Percentiles rank a stretch among this genome's conserved stretches.
phyloP scores from a whole-genome alignment of 73 alveolate genomes.

The Uronychia binucleata region DNA sequence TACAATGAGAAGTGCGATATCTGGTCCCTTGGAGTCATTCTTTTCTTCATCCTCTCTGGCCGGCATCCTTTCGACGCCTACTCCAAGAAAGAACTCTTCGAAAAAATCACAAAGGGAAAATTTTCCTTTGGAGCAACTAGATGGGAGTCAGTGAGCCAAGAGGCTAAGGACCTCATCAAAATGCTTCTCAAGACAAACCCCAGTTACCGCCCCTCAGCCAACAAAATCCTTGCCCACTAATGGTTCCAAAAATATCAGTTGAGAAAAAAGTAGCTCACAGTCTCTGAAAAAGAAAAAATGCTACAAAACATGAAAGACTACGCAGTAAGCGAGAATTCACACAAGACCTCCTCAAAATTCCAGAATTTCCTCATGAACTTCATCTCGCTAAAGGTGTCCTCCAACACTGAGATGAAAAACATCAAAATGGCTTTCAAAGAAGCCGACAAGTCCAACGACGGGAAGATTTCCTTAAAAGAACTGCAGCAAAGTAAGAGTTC shows the following conservation, averaged over 20 bases:
- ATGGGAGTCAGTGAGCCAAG: background rate
- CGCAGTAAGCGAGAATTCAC: background rate
- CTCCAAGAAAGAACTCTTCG: conserved; percentile 72
- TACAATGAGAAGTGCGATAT: conserved; percentile 63
- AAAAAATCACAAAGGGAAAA: conserved; percentile 13
- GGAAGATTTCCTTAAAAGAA: background rate
- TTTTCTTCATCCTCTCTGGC: conserved; percentile 69
- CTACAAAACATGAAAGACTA: no score
- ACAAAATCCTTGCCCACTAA: background rate
- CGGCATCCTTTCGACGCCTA: conserved; percentile 92
- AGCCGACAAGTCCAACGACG: background rate
- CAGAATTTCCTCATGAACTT: background rate
- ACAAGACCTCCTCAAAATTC: background rate
- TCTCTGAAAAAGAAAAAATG: background rate
- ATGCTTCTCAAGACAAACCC: background rate
- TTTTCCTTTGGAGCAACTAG: background rate
- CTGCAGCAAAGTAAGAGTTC: background rate
- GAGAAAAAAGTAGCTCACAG: background rate
- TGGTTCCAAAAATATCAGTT: background rate
- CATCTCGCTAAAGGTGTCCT: background rate
- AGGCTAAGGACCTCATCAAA: background rate
- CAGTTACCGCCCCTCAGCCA: background rate
- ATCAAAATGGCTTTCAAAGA: background rate
- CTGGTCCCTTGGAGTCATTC: conserved; percentile 80
- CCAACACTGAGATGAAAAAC: background rate